These are phyloP conservation scores for Suillus sp. DNA, from an alignment of 768 basidiomycete genomes.

Conservation along the genomic window DNA sequence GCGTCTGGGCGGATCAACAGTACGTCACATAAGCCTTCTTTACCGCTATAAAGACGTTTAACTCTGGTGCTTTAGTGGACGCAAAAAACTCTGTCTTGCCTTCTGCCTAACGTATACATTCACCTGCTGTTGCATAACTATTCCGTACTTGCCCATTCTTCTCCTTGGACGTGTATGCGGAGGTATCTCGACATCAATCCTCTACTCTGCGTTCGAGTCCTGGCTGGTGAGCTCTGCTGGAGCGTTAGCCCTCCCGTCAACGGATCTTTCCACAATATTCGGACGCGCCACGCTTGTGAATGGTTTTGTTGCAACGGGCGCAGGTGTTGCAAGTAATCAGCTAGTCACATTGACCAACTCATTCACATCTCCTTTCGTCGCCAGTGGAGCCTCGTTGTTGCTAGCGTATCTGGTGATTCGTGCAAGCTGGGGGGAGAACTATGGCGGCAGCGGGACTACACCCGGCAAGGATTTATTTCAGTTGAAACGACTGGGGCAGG, in stretches of 20 bases:
- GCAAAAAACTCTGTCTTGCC: slow-evolving; percentile 64
- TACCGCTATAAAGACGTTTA: slow-evolving; percentile 1
- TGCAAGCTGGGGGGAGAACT: slow-evolving; percentile 68
- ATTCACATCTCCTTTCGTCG: slow-evolving; percentile 67
- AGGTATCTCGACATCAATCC: slow-evolving; percentile 73
- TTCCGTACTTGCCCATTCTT: slow-evolving; percentile 60
- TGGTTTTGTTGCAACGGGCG: slow-evolving; percentile 67
- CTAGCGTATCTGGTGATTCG: slow-evolving; percentile 60
- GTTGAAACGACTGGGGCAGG: slow-evolving; percentile 51
- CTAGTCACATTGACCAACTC: slow-evolving; percentile 53
- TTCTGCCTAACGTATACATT: slow-evolving; percentile 70
- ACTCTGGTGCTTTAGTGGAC: slow-evolving; percentile 47
- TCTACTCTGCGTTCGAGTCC: slow-evolving; percentile 76
- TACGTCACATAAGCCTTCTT: slow-evolving; percentile 34
- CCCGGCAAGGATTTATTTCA: slow-evolving; percentile 48
- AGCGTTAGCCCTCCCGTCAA: slow-evolving; percentile 49
- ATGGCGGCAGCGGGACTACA: slow-evolving; percentile 47
- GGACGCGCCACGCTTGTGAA: slow-evolving; percentile 75
- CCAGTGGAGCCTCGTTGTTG: slow-evolving; percentile 57
- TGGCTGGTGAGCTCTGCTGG: slow-evolving; percentile 72
- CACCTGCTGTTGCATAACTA: slow-evolving; percentile 59
- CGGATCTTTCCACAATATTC: slow-evolving; percentile 68
- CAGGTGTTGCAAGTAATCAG: slow-evolving; percentile 68
- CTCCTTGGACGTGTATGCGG: slow-evolving; percentile 66
- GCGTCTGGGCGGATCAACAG: slow-evolving; percentile 80